These are phyloP conservation scores for Xylogone sp. DNA, from an alignment of 2,329 filamentous ascomycete species.

Conservation along the genomic window DNA sequence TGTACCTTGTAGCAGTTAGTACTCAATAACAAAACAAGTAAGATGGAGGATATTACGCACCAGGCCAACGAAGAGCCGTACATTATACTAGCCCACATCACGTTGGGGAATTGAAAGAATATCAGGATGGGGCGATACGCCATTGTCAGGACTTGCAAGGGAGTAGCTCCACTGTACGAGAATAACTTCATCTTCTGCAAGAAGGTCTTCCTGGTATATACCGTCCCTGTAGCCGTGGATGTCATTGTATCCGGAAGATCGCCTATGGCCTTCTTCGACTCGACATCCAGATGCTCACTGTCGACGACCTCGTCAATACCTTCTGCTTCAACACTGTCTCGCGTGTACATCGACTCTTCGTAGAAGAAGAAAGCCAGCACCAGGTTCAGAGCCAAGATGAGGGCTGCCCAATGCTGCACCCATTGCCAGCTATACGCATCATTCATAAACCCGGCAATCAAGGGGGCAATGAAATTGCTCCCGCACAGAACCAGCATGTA, in stretches of 20 bases:
- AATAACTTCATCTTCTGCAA: conserved; percentile 3
- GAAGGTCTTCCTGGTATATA: not conserved
- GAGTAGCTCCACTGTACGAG: not conserved
- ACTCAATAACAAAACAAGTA: conserved; percentile 4
- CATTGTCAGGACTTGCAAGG: conserved; percentile 16
- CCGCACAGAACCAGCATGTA: conserved; percentile 40
- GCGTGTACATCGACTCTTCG: conserved; percentile 46
- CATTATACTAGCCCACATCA: conserved; percentile 29
- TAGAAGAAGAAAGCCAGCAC: conserved; percentile 51
- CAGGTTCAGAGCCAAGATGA: conserved; percentile 42
- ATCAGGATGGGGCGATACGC: conserved; percentile 19
- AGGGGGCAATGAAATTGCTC: conserved; percentile 34
- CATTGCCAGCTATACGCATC: conserved; percentile 43
- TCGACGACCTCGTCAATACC: not conserved
- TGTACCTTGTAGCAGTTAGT: conserved; percentile 19
- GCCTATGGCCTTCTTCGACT: not conserved
- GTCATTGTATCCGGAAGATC: not conserved
- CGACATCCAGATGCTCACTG: not conserved
- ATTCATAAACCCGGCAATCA: conserved; percentile 44
- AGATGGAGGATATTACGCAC: not conserved
- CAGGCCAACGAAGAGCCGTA: conserved; percentile 19
- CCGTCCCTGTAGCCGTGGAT: not conserved
- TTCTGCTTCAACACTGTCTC: conserved; percentile 4
- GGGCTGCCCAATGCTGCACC: conserved; percentile 48
- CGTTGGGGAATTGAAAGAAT: conserved; percentile 29